Percentiles rank a stretch among this genome's conserved stretches.
Conservation (phyloP, 805 yeast genomes). For the Candida rishiriensis region DNA sequence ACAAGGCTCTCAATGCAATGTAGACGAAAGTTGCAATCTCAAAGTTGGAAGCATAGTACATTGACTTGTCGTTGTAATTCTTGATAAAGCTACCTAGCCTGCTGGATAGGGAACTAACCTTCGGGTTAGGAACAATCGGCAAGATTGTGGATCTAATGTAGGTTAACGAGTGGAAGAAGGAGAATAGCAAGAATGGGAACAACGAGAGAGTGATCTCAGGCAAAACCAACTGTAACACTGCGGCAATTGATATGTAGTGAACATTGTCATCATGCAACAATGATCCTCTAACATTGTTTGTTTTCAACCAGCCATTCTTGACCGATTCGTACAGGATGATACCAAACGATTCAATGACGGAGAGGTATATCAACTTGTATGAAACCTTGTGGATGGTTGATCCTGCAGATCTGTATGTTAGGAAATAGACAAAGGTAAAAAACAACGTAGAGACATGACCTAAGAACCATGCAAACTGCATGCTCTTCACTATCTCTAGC, state of each 20-base stretch:
- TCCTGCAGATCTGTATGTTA: slow-evolving; percentile 28
- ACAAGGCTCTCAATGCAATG: slow-evolving; percentile 34
- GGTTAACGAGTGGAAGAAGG: slow-evolving; percentile 76
- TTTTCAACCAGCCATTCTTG: slow-evolving; percentile 28
- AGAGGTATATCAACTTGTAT: slow-evolving; percentile 58
- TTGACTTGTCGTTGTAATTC: slow-evolving; percentile 52
- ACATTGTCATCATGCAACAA: slow-evolving; percentile 39
- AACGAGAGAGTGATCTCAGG: slow-evolving; percentile 58
- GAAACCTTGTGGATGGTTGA: slow-evolving; percentile 37
- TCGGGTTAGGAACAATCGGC: slow-evolving; percentile 47
- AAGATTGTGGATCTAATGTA: slow-evolving; percentile 62
- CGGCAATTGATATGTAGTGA: slow-evolving; percentile 61
- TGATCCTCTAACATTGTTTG: slow-evolving; percentile 15
- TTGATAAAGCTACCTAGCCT: slow-evolving; percentile 41
- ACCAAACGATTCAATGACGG: slow-evolving; percentile 70
- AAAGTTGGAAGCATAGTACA: slow-evolving; percentile 54
- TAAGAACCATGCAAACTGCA: slow-evolving; percentile 75
- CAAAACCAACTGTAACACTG: slow-evolving; percentile 52
- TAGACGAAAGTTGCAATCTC: slow-evolving; percentile 35
- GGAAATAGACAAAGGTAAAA: slow-evolving; percentile 35
- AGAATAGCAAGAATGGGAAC: slow-evolving; percentile 71
- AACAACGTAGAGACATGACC: slow-evolving; percentile 50
- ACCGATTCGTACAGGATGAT: slow-evolving; percentile 65
- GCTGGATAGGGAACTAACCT: slow-evolving; percentile 8
- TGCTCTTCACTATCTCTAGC: slow-evolving; percentile 30